Base-by-base conservation (phyloP, 331 rosid genomes). In the Prunus yedoensis region DNA sequence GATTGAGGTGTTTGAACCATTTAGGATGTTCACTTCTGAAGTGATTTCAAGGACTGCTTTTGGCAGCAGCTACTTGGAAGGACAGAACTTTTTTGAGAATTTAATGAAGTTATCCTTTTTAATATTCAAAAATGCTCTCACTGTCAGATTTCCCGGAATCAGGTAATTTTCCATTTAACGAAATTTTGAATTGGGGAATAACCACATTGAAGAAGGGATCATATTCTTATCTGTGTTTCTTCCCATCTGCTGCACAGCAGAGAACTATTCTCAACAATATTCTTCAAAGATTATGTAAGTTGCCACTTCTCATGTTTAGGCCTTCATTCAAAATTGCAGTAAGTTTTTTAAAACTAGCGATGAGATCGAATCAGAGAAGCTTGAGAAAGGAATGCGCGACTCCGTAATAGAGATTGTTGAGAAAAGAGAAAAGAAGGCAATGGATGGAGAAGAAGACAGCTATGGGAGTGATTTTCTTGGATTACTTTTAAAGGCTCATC, bases 381-480 rank as follows among this genome's bases (percentile, higher is more conserved):
- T 82, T 21, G 77, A 45, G 73, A 67, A 20, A 54, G 68, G n/a
- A 30, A 35, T 82, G 3, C 70, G 16, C 2, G 14, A 69, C n/a
- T 18, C 77, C 21, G 61, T 85, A 20, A 5, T 67, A 2, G 74
- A 57, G 28, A 43, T 81, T 10, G 32, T 83, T 1, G 71, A 63
- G 73, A 25, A 57, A 41, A 77, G 85, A 71, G 85, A 86, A 80
- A 62, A 70, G 7, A 78, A 74, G 23, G 53, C 49, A 49, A 54
- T n/a, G 69, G 30, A 14, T 21, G 78, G 76, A 3, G 77, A 82
- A 46, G 68, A 43, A n/a, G 75, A 53, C 1, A 66, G 46, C 58
- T 72, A 66, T 69, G 88, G 84, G 17, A 73, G 61, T 75, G 85
- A 84, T 56, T 78, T 70, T 78, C 76, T 81, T 4, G 85, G 85